These are phyloP conservation scores for Aotearoamyces nothofagi DNA, from an alignment of 2,329 filamentous ascomycete species.

Conservation along the genomic window DNA sequence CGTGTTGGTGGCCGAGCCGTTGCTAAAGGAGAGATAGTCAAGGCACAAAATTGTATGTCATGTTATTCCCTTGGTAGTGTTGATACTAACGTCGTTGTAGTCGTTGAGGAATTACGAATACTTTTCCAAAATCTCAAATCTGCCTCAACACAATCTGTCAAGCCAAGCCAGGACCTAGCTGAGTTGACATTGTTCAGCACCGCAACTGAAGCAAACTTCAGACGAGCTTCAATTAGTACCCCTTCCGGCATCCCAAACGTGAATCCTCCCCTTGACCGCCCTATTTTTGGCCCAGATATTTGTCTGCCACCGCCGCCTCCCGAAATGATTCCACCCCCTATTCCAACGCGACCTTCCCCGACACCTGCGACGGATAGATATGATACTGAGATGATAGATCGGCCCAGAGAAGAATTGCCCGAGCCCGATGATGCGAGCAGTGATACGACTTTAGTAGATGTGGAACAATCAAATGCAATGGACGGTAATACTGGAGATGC, in stretches of 20 bases:
- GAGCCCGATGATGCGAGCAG: constrained; percentile 19
- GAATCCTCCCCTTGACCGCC: constrained; percentile 10
- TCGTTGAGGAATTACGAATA: constrained; percentile 55
- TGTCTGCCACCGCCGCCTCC: too few species aligned
- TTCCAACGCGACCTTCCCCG: constrained; percentile 5
- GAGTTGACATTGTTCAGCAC: constrained; percentile 59
- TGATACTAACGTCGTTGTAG: constrained; percentile 26
- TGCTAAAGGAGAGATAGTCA: constrained; percentile 37
- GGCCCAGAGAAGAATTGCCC: constrained; percentile 10
- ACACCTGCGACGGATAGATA: constrained; percentile 5
- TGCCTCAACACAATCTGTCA: constrained; percentile 44
- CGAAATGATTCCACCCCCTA: constrained; percentile 12
- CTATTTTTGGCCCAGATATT: constrained; percentile 13
- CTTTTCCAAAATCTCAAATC: constrained; percentile 59
- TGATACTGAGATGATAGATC: constrained; percentile 19
- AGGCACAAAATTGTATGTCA: constrained; percentile 60
- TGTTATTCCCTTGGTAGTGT: constrained; percentile 1
- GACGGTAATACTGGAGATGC: too few species aligned
- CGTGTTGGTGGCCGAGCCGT: constrained; percentile 62
- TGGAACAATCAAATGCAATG: too few species aligned
- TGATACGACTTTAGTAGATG: constrained; percentile 24
- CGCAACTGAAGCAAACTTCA: constrained; percentile 34
- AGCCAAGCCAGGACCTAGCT: constrained; percentile 63
- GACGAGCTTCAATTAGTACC: constrained; percentile 27
- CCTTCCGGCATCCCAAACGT: constrained; percentile 17